Percentiles rank a stretch among this genome's conserved stretches.
These are phyloP conservation scores for Kwoniella mangroviensis DNA, from an alignment of 768 basidiomycete species.

Conservation along the genomic window DNA sequence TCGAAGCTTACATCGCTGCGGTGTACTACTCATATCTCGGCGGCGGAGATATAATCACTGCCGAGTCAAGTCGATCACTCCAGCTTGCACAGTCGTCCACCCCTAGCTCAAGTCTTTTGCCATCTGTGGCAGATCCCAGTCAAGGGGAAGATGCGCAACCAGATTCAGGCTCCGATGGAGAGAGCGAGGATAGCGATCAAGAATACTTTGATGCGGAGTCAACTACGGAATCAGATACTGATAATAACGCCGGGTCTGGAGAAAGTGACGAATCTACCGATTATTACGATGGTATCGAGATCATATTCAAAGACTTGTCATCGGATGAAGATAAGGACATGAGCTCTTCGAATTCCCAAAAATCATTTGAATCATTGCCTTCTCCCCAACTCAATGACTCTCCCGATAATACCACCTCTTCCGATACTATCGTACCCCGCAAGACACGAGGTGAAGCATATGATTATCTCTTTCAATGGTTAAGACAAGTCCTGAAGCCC, in stretches of 20 bases:
- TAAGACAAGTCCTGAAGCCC: constrained; percentile 33
- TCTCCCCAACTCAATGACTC: background rate
- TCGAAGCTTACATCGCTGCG: constrained; percentile 47
- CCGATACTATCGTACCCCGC: background rate
- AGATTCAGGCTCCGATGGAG: background rate
- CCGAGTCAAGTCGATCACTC: background rate
- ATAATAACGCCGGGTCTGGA: background rate
- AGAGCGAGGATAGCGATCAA: background rate
- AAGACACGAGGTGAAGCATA: constrained; percentile 35
- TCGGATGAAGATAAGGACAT: background rate
- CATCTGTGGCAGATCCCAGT: background rate
- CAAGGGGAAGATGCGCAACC: background rate
- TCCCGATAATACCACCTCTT: background rate
- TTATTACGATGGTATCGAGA: background rate
- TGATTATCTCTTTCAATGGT: constrained; percentile 34
- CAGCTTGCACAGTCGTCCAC: background rate
- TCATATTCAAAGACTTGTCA: background rate
- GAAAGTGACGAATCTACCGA: background rate
- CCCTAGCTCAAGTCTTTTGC: background rate
- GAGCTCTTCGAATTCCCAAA: background rate
- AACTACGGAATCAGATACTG: background rate
- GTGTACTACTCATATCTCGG: constrained; percentile 42
- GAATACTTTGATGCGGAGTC: background rate
- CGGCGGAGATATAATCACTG: background rate
- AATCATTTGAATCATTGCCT: background rate